Evolutionary conservation across 371 early-diverging fungal genomes (phyloP), one percentile per base, ranked within the genome.

Genomic region (Circinella minor): DNA sequence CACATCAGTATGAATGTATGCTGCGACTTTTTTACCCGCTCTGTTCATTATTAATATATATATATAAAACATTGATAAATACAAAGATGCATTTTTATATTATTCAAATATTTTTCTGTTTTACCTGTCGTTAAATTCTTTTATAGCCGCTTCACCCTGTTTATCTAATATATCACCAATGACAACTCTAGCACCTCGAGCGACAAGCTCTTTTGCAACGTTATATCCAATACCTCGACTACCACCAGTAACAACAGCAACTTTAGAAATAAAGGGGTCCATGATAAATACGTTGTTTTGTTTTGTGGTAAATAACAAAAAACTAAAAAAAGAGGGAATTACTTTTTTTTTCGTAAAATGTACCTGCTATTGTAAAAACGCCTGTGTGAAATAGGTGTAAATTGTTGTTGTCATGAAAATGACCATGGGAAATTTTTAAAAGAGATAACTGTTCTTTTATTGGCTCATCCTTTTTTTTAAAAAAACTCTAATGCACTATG

Each of bases 231-330:
- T 89, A 10, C 91, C 91, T 6, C 82, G 82, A 20, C 85, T 70
- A 3, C 72, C 89, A 47, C 92, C 92, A 1, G 93, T 93, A 61
- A 93, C 82, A 46, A 93, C 81, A 1, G 87, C 91, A 7, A 90
- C 87, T 91, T 91, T 46, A 13, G 51, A 51, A 51, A n/a, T 15
- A 51, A 51, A 51, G 4, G 51, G n/a, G 15, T 51, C 51, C 51
- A 51, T 51, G 3, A 43, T 43, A 43, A 11, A 2, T 43, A 11
- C 43, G 5, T 5, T 51, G 15, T 17, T 14, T 51, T 51, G 8
- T 13, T 51, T 51, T 51, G 51, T 17, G 15, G 51, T 14, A 51
- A n/a, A n/a, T 5, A 51, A n/a, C 4, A 51, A 51, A 51, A 27
- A 27, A 2, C 27, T 27, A 27, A 27, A 27, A 27, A 27, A 27